Evolutionary conservation across 2,329 filamentous ascomycete genomes (phyloP).

Genomic region (Paecilomyces sp.): DNA sequence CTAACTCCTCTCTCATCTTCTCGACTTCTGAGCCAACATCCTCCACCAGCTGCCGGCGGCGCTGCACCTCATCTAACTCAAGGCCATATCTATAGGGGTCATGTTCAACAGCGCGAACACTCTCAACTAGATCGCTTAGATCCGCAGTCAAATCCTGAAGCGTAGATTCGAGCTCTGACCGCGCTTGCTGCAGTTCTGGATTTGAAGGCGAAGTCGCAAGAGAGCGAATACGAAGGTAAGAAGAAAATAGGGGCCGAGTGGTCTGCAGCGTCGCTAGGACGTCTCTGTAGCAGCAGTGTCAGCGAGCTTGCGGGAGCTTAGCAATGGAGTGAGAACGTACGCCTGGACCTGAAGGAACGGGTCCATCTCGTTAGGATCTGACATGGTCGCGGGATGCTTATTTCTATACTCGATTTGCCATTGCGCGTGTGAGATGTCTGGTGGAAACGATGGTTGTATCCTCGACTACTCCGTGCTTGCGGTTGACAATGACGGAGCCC

Average conservation of each 20-base stretch:
- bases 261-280: constrained; percentile 75
- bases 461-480: constrained; percentile 8
- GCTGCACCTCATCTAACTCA: constrained; percentile 70
- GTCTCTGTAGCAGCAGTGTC: constrained; percentile 53
- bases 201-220: constrained; percentile 64
- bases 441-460: background rate
- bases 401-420: background rate
- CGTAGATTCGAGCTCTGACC: constrained; percentile 70
- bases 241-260: constrained; percentile 81
- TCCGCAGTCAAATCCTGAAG: constrained; percentile 72
- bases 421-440: background rate
- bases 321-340: constrained; percentile 18
- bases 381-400: constrained; percentile 18
- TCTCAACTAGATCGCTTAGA: constrained; percentile 78
- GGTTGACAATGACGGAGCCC: constrained; percentile 11
- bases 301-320: constrained; percentile 3
- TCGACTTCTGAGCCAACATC: constrained; percentile 87
- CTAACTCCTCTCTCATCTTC: constrained; percentile 78
- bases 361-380: constrained; percentile 23
- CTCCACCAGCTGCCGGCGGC: constrained; percentile 73
- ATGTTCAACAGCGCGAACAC: constrained; percentile 78
- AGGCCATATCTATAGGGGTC: constrained; percentile 84
- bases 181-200: constrained; percentile 60
- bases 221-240: constrained; percentile 91
- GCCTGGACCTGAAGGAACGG: constrained; percentile 44